Conservation (phyloP, 1,284 basidiomycete species). For the Ceratobasidium papillatum region DNA sequence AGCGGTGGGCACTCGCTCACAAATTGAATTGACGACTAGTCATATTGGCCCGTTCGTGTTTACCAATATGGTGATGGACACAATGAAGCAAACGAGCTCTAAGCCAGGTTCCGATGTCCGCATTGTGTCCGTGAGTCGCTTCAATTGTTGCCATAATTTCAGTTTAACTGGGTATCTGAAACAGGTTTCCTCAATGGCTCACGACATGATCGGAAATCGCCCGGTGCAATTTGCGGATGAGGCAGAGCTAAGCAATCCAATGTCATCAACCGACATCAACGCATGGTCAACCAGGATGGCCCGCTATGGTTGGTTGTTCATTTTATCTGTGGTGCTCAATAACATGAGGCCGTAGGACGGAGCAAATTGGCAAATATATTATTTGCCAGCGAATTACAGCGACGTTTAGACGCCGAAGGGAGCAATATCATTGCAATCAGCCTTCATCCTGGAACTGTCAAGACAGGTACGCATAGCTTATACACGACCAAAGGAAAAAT, state of each 20-base stretch:
- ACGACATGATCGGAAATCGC: neutral
- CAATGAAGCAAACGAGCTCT: neutral
- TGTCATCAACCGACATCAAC: neutral
- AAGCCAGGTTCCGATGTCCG: neutral
- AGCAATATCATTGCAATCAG: slow-evolving; percentile 42
- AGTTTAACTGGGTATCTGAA: neutral
- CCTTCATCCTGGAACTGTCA: slow-evolving; percentile 44
- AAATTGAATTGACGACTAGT: too few species aligned
- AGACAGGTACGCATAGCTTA: slow-evolving; percentile 34
- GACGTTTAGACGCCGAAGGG: slow-evolving; percentile 43
- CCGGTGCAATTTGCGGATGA: neutral
- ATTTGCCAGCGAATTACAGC: slow-evolving; percentile 45
- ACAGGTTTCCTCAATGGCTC: neutral
- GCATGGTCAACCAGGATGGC: neutral
- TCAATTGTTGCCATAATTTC: neutral
- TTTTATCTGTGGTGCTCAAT: neutral
- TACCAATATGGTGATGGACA: neutral
- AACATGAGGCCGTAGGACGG: slow-evolving; percentile 11
- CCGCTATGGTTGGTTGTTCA: neutral
- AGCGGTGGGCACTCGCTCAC: too few species aligned
- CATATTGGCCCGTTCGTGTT: slow-evolving; percentile 3
- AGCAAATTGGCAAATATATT: slow-evolving; percentile 46
- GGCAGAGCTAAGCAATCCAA: neutral
- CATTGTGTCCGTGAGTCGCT: neutral
- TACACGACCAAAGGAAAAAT: too few species aligned